These are phyloP conservation scores for Mortierella sp. DNA, from an alignment of 371 early-diverging fungal species.

Conservation along the genomic window DNA sequence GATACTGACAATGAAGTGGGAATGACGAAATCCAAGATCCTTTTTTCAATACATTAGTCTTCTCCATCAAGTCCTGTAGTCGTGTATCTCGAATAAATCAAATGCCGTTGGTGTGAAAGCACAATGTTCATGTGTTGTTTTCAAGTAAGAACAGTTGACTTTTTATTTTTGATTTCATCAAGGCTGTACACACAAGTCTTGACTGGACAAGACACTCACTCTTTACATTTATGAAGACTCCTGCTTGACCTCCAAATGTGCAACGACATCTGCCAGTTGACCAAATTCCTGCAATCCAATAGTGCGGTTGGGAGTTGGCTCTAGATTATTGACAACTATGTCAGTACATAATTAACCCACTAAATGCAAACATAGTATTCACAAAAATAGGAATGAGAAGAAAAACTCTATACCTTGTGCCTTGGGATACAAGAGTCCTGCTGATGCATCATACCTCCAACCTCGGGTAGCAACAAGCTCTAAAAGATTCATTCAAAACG, in stretches of 20 bases:
- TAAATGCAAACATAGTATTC: too few species aligned
- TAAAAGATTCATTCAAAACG: slow-evolving; percentile 1
- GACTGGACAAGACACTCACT: background rate
- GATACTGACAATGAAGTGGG: too few species aligned
- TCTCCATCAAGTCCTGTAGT: too few species aligned
- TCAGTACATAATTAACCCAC: too few species aligned
- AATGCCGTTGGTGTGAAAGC: too few species aligned
- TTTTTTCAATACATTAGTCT: too few species aligned
- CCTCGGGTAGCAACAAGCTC: slow-evolving; percentile 55
- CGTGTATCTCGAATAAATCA: too few species aligned
- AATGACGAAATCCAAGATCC: too few species aligned
- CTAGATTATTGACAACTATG: slow-evolving; percentile 10
- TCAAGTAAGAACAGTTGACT: background rate
- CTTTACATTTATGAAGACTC: slow-evolving; percentile 23
- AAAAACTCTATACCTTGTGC: slow-evolving; percentile 26
- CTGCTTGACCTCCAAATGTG: slow-evolving; percentile 53
- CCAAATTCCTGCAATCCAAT: slow-evolving; percentile 50
- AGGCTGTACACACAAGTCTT: background rate
- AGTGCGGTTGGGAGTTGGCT: slow-evolving; percentile 18
- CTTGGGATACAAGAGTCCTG: slow-evolving; percentile 52
- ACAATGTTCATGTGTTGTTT: too few species aligned
- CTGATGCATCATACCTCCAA: slow-evolving; percentile 53
- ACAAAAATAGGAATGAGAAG: background rate
- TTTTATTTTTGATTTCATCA: background rate
- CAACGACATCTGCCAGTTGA: slow-evolving; percentile 50